These are phyloP conservation scores for Arthrobotrys entomopaga DNA, from an alignment of 2,329 filamentous ascomycete species.

Conservation along the genomic window DNA sequence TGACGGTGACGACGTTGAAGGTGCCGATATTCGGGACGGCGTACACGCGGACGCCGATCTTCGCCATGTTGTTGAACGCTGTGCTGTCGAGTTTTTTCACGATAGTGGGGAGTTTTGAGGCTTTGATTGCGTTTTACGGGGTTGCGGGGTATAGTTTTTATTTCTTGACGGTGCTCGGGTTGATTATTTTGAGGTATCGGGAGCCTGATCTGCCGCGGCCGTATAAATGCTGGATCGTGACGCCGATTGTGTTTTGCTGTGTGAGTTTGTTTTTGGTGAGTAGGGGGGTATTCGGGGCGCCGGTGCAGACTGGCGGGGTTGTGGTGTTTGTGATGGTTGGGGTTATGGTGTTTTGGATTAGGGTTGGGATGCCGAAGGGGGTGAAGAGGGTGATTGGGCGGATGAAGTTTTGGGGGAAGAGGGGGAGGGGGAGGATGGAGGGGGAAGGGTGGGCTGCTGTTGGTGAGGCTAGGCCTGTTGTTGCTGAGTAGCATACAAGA, in stretches of 20 bases:
- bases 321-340: conserved; percentile 84
- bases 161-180: conserved; percentile 90
- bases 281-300: conserved; percentile 88
- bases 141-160: conserved; percentile 98
- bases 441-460: conserved; percentile 67
- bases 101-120: conserved; percentile 85
- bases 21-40: conserved; percentile 35
- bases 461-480: conserved; percentile 69
- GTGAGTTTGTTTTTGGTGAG: conserved; percentile 92
- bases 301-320: conserved; percentile 87
- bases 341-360: conserved; percentile 88
- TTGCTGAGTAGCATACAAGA: conserved; percentile 46
- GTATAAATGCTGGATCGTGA: conserved; percentile 96
- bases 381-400: conserved; percentile 63
- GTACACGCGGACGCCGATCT: conserved; percentile 77
- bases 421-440: conserved; percentile 66
- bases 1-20: conserved; percentile 61
- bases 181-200: conserved; percentile 87
- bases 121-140: conserved; percentile 94
- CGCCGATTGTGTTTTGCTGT: conserved; percentile 97
- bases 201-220: conserved; percentile 89
- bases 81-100: conserved; percentile 80
- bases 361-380: conserved; percentile 70
- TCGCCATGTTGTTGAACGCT: conserved; percentile 85
- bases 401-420: conserved; percentile 67